Evolutionary conservation across 75 land plant species (phyloP), one percentile per base, ranked within the genome.

Genomic region (Cupressus sempervirens): DNA sequence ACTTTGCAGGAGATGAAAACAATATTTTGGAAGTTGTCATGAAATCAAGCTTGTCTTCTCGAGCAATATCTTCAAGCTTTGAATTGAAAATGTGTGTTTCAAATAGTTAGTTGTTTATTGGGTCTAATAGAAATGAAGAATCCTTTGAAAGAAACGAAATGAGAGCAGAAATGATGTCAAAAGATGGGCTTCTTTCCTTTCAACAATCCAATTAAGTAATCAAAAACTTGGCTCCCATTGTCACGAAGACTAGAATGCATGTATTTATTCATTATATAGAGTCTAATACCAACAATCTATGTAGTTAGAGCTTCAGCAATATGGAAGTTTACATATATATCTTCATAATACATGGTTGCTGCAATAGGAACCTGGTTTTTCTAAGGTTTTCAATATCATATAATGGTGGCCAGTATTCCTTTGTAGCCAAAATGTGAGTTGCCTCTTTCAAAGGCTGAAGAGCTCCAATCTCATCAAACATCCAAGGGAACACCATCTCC

Each of bases 401-500:
- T 12, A 98, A 83, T 23, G 89, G 91, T 46, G 99, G 93, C 98
- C 98, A 98, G 85, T 98, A 95, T 58, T 92, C 85, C 85, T 92
- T 94, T 84, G 85, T 91, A 11, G 98, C 94, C 87, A 98, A 86
- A 36, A 98, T 83, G 85, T 94, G 85, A 88, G 99, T 98, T 58
- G 92, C 96, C 48, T 96, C 99, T 85, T 98, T 98, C 20, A 98
- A 90, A 41, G 85, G 94, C 43, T 50, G 90, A 83, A 98, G 87
- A 8, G 92, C 92, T 87, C 84, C 84, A 67, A 98, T 88, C 74
- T 98, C 99, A 87, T 98, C 98, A 82, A 96, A 98, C 92, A 98
- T 92, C 99, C 99, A 98, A 62, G 99, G 99, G 86, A 96, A 98
- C 41, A 98, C 87, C 99, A 98, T 98, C 99, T 98, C 96, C 98